A percentile compares a stretch with the other conserved stretches of the same genome.
Evolutionary conservation across 176 grass and related monocot species (phyloP).

Genomic region (Microstegium vimineum): DNA sequence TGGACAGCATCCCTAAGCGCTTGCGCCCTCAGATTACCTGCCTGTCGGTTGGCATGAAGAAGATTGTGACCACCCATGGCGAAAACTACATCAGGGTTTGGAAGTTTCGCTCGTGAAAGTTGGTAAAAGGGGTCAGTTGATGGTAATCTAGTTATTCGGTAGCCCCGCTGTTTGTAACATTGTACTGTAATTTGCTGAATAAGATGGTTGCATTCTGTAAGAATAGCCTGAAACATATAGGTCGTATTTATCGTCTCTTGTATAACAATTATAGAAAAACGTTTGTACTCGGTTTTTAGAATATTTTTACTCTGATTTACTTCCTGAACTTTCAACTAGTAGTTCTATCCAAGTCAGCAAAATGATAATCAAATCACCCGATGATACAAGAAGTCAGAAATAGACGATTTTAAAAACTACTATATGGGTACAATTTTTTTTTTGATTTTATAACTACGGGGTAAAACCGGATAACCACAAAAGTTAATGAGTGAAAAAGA

Average conservation of each 20-base stretch:
- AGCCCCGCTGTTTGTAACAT: background rate
- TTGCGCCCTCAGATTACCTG: conserved; percentile 62
- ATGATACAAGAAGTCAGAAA: too few relatives aligned
- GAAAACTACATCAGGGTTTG: conserved; percentile 70
- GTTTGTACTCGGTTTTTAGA: too few relatives aligned
- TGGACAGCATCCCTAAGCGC: conserved; percentile 52
- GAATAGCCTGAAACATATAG: background rate
- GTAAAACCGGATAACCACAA: too few relatives aligned
- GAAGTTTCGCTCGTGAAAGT: conserved; percentile 44
- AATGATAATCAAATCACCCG: too few relatives aligned
- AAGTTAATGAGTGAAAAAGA: too few relatives aligned
- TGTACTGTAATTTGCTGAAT: background rate
- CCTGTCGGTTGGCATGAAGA: conserved; percentile 75
- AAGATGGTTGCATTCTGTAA: background rate
- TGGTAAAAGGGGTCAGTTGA: background rate
- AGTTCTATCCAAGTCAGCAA: too few relatives aligned
- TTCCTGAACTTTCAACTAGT: too few relatives aligned
- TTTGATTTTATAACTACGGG: too few relatives aligned
- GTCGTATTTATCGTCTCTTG: too few relatives aligned
- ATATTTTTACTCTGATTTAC: too few relatives aligned
- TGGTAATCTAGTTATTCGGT: background rate
- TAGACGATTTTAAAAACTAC: too few relatives aligned
- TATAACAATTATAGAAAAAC: background rate
- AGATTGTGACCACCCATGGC: conserved; percentile 78
- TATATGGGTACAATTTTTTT: too few relatives aligned